These are phyloP conservation scores for Vitis hybrid DNA, from an alignment of 177 flowering plant genomes.

Conservation along the genomic window DNA sequence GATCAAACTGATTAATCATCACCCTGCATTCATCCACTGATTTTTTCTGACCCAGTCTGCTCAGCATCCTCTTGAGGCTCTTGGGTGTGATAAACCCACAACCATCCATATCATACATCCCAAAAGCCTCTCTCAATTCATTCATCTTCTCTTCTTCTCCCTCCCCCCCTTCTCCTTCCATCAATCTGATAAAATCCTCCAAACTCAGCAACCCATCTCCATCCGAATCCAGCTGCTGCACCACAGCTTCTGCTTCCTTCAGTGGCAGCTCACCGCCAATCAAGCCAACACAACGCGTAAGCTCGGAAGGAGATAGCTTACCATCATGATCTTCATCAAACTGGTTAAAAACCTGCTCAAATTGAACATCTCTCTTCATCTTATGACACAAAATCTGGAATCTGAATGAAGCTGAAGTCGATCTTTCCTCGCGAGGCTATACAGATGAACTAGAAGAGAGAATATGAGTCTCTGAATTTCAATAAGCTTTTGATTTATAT, in stretches of 20 bases:
- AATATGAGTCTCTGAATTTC: too few relatives aligned
- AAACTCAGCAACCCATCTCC: slow-evolving; percentile 31
- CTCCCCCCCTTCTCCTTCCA: slow-evolving; percentile 4
- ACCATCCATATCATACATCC: slow-evolving; percentile 28
- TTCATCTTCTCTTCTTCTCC: slow-evolving; percentile 27
- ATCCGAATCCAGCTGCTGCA: slow-evolving; percentile 21
- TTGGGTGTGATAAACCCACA: slow-evolving; percentile 20
- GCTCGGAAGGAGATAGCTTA: slow-evolving; percentile 26
- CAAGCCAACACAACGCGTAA: slow-evolving; percentile 4
- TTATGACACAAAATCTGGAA: not conserved
- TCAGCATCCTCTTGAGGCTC: slow-evolving; percentile 31
- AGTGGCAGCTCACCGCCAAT: slow-evolving; percentile 20
- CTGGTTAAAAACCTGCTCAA: slow-evolving; percentile 14
- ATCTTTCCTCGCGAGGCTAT: not conserved
- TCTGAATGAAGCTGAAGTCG: not conserved
- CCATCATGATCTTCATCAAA: slow-evolving; percentile 33
- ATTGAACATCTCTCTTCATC: not conserved
- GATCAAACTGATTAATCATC: slow-evolving; percentile 28
- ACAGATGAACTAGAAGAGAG: too few relatives aligned
- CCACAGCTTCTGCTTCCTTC: slow-evolving; percentile 20
- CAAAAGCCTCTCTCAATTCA: slow-evolving; percentile 36
- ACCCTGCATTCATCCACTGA: slow-evolving; percentile 24
- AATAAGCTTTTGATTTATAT: too few relatives aligned
- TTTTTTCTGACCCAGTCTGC: slow-evolving; percentile 24
- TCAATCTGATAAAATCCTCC: slow-evolving; percentile 17